A percentile compares a stretch with the other conserved stretches of the same genome.
phyloP scores from a whole-genome alignment of 345 rosid genomes.

The Syzygium oleosum region DNA sequence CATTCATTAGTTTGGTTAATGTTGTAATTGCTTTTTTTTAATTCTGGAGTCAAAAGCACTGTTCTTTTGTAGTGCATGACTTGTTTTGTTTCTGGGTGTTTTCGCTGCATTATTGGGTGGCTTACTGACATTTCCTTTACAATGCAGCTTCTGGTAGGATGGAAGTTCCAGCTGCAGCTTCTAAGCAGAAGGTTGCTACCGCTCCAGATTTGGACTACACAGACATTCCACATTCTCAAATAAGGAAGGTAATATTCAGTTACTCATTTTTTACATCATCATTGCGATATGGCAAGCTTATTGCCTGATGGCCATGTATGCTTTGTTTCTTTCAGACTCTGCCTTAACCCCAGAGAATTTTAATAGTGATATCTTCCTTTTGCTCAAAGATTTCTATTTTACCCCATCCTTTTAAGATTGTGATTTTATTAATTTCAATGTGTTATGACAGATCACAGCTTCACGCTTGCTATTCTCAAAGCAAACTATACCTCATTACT shows the following conservation, averaged over 20 bases:
- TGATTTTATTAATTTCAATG: neutral
- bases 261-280: neutral
- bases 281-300: neutral
- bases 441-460: slow-evolving; percentile 66
- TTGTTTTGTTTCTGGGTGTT: neutral
- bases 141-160: slow-evolving; percentile 59
- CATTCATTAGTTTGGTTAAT: neutral
- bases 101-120: neutral
- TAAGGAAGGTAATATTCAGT: slow-evolving; percentile 60
- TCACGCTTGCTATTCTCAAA: slow-evolving; percentile 83
- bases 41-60: neutral
- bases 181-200: slow-evolving; percentile 34
- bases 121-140: neutral
- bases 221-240: slow-evolving; percentile 88
- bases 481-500: slow-evolving; percentile 98
- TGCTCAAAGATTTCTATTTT: neutral
- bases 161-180: slow-evolving; percentile 47
- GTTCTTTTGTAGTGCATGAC: neutral
- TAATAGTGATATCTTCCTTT: neutral
- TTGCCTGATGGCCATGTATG: neutral
- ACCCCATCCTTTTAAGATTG: neutral
- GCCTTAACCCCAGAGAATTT: neutral
- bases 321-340: neutral
- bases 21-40: neutral
- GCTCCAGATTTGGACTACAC: slow-evolving; percentile 64